Evolutionary conservation across 23 red algal genomes (phyloP), one percentile per base, ranked within the genome.

Genomic region (Cyanidium caldarium): DNA sequence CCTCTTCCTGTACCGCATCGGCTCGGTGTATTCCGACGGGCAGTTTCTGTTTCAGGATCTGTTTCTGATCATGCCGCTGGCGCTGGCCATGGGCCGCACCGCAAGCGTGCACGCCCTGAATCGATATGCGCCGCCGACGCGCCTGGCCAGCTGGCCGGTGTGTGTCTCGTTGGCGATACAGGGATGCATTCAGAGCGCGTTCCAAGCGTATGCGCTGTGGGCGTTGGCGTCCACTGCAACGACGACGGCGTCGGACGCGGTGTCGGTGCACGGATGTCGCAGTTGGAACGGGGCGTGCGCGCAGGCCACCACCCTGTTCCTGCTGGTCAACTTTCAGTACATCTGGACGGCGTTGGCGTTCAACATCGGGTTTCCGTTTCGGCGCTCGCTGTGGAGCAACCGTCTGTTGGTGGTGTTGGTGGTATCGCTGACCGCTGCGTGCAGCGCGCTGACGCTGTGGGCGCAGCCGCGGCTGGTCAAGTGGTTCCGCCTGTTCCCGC

Each of bases 41-140:
- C 73, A 77, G 57, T 77, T 77, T 31, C 73, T 77, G 17, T 77
- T 66, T 37, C 45, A 66, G 58, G 73, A 77, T 56, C 73, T 77
- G 40, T 17, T 77, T 21, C 31, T 77, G 2, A 66, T 77, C 30
- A 68, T 77, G 15, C 73, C 73, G 33, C 65, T 77, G 0, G 73
- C 40, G 2, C 21, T 66, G 2, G 26, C 58, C 38, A 67, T 77
- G 46, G 73, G 73, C 41, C 38, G 44, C n/a, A 65, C 57, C 28
- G 46, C 34, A 13, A n/a, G 16, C 65, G 38, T 26, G 25, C 35
- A 15, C 29, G 23, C 2, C 37, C 65, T 77, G 39, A 42, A 12
- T 2, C 35, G 12, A 16, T 17, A 33, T 38, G 34, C 25, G 19
- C 73, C 73, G 34, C 73, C 73, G 1, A 34, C 19, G 0, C 28